These are phyloP conservation scores for Cyberlindnera mississippiensis DNA, from an alignment of 805 yeast species.

Conservation along the genomic window DNA sequence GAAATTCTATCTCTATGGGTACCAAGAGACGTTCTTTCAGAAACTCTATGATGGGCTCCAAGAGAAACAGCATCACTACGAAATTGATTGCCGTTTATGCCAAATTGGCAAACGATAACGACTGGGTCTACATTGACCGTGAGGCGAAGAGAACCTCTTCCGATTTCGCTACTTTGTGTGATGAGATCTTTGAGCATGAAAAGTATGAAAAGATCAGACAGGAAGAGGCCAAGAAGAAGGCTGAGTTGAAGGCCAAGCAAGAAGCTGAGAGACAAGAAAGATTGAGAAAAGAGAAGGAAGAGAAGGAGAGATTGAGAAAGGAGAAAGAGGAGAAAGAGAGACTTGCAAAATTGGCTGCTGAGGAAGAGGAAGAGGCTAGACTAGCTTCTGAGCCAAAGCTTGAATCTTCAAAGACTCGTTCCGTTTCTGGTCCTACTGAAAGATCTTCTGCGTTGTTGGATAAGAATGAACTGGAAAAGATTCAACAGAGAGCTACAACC, in stretches of 20 bases:
- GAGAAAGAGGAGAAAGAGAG: conserved; percentile 10
- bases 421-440: conserved; percentile 36
- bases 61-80: conserved; percentile 70
- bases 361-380: conserved; percentile 20
- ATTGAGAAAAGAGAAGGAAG: conserved; percentile 17
- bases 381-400: conserved; percentile 14
- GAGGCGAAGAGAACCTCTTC: conserved; percentile 75
- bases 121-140: conserved; percentile 66
- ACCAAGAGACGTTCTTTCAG: conserved; percentile 30
- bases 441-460: conserved; percentile 22
- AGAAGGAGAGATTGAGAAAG: conserved; percentile 5
- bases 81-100: conserved; percentile 71
- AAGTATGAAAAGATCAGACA: conserved; percentile 47
- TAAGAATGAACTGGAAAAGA: conserved; percentile 26
- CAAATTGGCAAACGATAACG: conserved; percentile 54
- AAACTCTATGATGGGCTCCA: conserved; percentile 38
- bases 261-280: conserved; percentile 24
- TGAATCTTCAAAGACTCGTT: conserved; percentile 27
- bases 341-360: conserved; percentile 13
- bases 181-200: conserved; percentile 71
- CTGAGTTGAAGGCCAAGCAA: conserved; percentile 43
- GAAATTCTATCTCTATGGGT: conserved; percentile 6
- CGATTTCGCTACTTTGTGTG: conserved; percentile 74
- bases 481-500: conserved; percentile 34
- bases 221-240: conserved; percentile 43